Base-by-base conservation (phyloP, 2,329 filamentous ascomycete genomes). In the Cladosporium sp. region DNA sequence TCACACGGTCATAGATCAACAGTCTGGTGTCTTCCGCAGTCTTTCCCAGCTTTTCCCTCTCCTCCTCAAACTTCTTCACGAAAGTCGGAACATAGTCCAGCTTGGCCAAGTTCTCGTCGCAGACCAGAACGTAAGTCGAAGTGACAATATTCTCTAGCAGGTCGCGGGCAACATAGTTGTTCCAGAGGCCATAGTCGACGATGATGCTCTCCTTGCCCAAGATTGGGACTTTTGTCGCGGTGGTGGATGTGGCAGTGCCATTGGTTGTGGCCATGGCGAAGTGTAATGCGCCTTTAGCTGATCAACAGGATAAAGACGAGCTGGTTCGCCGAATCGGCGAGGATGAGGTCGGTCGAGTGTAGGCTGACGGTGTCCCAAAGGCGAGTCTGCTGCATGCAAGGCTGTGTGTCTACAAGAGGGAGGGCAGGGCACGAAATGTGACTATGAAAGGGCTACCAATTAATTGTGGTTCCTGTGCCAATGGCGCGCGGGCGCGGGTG, bases 121-220 rank as follows among this genome's bases (percentile, higher is more conserved):
- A 97, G 69, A 99, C 90, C 62, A 99, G 87, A 60, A 97, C 88
- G 73, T 97, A 99, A 61, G 93, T 97, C 17, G 92, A 95, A 19
- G 92, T 94, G 52, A 83, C 76, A 61, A 94, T 80, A 72, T 88
- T 89, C 58, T 82, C 76, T 63, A 97, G 80, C 59, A 99, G 82
- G 75, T 99, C 93, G 66, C 86, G 77, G 55, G 87, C 86, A 63
- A 97, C 87, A 72, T 89, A 94, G 70, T 83, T 83, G 63, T 88
- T 84, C 90, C 92, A 97, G 58, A 99, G 84, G 64, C 88, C 90
- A 73, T 96, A 91, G 72, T 97, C 91, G 69, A 97, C 88, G 64
- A 97, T 82, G 67, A 99, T 97, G 70, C 88, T 88, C 67, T 96
- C 90, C 70, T 90, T 89, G 66, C 92, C 92, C 60, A 99, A 80